A percentile compares a stretch with the other conserved stretches of the same genome.
Conservation (phyloP, 2,329 filamentous ascomycete genomes). For the Venturia effusa region DNA sequence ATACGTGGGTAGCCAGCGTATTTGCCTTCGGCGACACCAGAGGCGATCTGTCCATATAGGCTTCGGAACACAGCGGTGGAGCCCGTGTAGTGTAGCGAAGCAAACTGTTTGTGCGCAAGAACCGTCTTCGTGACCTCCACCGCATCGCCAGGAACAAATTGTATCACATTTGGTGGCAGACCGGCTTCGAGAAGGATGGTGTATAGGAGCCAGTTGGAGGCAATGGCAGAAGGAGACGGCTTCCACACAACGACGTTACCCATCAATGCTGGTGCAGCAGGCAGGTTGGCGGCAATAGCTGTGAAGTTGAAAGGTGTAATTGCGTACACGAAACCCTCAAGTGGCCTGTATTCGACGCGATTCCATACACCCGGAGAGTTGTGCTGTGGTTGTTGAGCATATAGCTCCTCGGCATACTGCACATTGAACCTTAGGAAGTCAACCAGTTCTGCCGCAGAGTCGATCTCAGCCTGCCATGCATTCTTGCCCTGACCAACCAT, state of each 20-base stretch:
- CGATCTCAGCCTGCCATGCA: constrained; percentile 98
- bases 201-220: constrained; percentile 86
- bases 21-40: constrained; percentile 67
- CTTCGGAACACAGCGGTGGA: constrained; percentile 85
- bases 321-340: constrained; percentile 93
- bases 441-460: constrained; percentile 80
- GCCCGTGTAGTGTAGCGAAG: constrained; percentile 90
- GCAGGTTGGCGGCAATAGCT: constrained; percentile 81
- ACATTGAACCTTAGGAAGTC: constrained; percentile 95
- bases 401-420: constrained; percentile 83
- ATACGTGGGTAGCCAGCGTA: constrained; percentile 82
- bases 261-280: constrained; percentile 72
- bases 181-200: constrained; percentile 86
- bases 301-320: constrained; percentile 97
- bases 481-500: constrained; percentile 98
- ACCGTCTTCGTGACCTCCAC: constrained; percentile 71
- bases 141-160: constrained; percentile 85
- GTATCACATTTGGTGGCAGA: constrained; percentile 78
- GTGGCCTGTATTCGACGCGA: constrained; percentile 74
- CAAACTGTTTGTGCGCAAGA: constrained; percentile 68
- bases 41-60: constrained; percentile 77
- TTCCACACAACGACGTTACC: constrained; percentile 97
- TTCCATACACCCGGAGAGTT: constrained; percentile 84
- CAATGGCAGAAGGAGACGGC: constrained; percentile 79
- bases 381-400: constrained; percentile 75